Evolutionary conservation across 2,329 filamentous ascomycete species (phyloP), one percentile per base, ranked within the genome.

Genomic region (Sordariomycetes sp.): DNA sequence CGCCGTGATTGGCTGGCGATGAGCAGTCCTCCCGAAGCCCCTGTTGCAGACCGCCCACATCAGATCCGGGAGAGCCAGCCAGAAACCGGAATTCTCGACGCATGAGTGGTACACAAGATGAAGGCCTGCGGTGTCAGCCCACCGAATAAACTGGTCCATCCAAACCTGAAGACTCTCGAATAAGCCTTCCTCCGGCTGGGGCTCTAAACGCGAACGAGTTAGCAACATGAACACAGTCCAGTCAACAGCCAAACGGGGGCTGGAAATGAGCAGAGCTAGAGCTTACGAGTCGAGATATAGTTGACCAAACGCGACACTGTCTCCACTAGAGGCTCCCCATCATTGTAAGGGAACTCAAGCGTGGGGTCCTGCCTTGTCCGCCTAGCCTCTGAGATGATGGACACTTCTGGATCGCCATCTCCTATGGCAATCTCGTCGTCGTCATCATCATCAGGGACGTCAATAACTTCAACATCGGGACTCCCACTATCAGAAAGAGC

Each of bases 11-110:
- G 66, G 62, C 7, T 61, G 54, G 45, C 54, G 54, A 25, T 55
- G 39, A 12, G 48, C 48, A 5, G 48, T 52, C 32, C 55, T 56
- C 22, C 28, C 28, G 20, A 52, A 20, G 35, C 32, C 48, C 53
- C 59, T 60, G 15, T 62, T 64, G 53, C 63, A 66, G 24, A 76
- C 63, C 10, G 65, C 64, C 64, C 67, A 72, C 20, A 81, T 69
- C 10, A 84, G 62, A 0, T 77, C 74, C 0, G 81, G 79, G 28
- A 85, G 70, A 2, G 65, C 60, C 35, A 66, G 61, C 81, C 81
- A 85, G 61, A 85, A 77, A 3, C 69, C 63, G 36, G 65, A 69
- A 58, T 82, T 69, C 35, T 69, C 68, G 17, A 65, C 66, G 57
- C 73, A 77, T 1, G 74, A 74, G 28, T 75, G 68, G n/a, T 73